phyloP scores from a whole-genome alignment of 441 rosid species.

The Adansonia rubrostipa region DNA sequence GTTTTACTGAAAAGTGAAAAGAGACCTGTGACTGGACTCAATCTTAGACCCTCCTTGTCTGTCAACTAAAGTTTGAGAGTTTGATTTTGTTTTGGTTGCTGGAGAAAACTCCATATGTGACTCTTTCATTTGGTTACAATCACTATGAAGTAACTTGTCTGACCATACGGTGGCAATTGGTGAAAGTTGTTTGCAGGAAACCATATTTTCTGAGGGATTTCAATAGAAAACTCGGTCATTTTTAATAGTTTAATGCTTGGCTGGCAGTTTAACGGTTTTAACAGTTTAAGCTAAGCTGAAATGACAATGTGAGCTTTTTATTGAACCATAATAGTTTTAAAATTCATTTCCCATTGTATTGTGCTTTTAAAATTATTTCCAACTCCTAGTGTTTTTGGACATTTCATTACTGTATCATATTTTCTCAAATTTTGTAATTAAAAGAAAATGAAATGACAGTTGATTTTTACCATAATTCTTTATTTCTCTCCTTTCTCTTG shows the following conservation, averaged over 20 bases:
- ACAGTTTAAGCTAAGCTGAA: no score
- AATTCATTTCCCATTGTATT: no score
- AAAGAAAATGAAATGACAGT: no score
- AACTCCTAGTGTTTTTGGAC: no score
- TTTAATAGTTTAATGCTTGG: background rate
- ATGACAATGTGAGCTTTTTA: no score
- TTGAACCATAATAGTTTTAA: no score
- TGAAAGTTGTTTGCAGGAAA: background rate
- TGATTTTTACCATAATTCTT: no score
- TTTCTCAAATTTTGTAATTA: no score
- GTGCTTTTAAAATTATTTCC: no score
- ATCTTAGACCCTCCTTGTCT: background rate
- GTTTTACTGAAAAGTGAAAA: background rate
- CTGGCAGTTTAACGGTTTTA: no score
- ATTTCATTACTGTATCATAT: no score
- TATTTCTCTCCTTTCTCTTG: no score
- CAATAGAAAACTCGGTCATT: background rate
- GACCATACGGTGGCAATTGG: background rate
- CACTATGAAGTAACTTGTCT: background rate
- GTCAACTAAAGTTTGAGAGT: background rate
- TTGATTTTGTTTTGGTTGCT: slow-evolving; percentile 17
- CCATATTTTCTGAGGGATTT: background rate
- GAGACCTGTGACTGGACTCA: background rate
- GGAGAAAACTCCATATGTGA: background rate
- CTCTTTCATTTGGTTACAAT: background rate